Conservation (phyloP, 1,284 basidiomycete species). For the Tilletia caries region DNA sequence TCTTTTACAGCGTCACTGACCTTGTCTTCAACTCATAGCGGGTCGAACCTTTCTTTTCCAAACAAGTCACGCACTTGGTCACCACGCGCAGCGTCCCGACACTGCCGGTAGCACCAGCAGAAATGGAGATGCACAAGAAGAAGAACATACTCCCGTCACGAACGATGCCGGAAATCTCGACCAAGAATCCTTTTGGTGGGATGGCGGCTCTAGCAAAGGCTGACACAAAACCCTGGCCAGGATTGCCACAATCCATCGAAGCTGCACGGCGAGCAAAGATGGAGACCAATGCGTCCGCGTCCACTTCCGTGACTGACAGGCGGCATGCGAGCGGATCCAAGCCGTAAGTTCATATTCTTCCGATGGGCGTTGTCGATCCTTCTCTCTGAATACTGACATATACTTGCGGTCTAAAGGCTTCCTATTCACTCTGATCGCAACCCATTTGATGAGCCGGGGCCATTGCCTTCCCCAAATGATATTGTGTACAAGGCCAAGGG, state of each 20-base stretch:
- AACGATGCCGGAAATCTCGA: background rate
- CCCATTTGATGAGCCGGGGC: slow-evolving; percentile 43
- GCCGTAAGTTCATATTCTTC: no score
- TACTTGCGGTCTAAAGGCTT: background rate
- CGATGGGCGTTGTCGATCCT: no score
- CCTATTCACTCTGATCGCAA: slow-evolving; percentile 51
- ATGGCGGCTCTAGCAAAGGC: background rate
- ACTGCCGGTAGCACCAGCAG: slow-evolving; percentile 9
- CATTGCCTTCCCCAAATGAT: slow-evolving; percentile 56
- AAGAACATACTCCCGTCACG: background rate
- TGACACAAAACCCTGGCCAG: slow-evolving; percentile 17
- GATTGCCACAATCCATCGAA: slow-evolving; percentile 19
- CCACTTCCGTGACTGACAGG: background rate
- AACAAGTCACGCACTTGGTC: slow-evolving; percentile 48
- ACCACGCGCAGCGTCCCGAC: slow-evolving; percentile 31
- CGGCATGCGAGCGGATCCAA: background rate
- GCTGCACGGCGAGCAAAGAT: slow-evolving; percentile 18
- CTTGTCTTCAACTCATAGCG: slow-evolving; percentile 10
- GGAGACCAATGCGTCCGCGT: slow-evolving; percentile 16
- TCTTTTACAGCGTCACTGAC: background rate
- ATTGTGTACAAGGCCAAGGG: slow-evolving; percentile 72
- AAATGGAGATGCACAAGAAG: slow-evolving; percentile 12
- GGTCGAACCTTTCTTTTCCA: slow-evolving; percentile 51
- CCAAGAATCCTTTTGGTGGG: background rate
- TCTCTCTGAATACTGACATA: no score